Evolutionary conservation across 192 early-diverging fungal species (phyloP), one percentile per base, ranked within the genome.

Genomic region (Backusella liffmaniae): DNA sequence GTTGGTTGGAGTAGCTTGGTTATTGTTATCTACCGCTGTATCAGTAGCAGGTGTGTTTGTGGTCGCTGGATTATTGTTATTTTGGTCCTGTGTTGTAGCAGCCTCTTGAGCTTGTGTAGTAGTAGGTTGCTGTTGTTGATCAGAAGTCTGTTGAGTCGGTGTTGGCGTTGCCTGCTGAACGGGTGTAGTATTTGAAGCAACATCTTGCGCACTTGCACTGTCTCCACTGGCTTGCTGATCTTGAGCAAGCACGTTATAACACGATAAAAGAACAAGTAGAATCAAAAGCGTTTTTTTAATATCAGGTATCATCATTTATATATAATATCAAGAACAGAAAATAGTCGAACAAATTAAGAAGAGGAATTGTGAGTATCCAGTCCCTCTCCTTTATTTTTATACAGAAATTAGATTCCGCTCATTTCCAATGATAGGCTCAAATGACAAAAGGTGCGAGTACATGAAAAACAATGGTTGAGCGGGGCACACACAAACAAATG

Each of bases 401-500:
- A 59, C 53, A 59, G 53, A 59, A 59, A 59, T 59, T 26, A 8
- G 53, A 59, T 59, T 26, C 53, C 53, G 53, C n/a, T 26, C 53
- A 59, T 59, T 10, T 59, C 26, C 53, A 23, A 44, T 44, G 42
- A 44, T 44, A 44, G 42, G 42, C 15, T 16, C 15, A 13, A 44
- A 44, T 44, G 42, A 44, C 15, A 53, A 53, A 53, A 53, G 7
- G 9, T 12, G 37, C 8, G 37, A 39, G 37, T 39, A 39, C 10
- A 39, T 39, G 10, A 21, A 53, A 59, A 12, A 26, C n/a, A 59
- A 59, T 59, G 53, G 16, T 10, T 23, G 53, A 23, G 53, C 53
- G 23, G 53, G 53, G 53, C 53, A 59, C 53, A 59, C 53, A 59
- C 23, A 59, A 59, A 59, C 23, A 59, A 59, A 59, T 59, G 53